Evolutionary conservation across 805 yeast species (phyloP).

Genomic region (Yamadazyma laniorum): DNA sequence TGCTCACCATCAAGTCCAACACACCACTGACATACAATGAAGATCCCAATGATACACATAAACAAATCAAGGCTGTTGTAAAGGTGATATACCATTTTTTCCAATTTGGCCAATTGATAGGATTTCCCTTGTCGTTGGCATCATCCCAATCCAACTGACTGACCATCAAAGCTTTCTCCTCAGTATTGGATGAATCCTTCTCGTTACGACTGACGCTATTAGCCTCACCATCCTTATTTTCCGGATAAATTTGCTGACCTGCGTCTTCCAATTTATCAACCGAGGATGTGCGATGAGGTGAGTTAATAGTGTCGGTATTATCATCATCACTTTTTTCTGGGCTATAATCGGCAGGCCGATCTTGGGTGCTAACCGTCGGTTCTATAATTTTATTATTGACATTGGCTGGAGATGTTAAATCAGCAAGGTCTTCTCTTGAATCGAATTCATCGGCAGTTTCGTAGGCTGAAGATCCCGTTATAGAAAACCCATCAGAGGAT

Average conservation of each 20-base stretch:
- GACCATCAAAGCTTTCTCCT: conserved; percentile 12
- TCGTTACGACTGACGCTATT: not conserved
- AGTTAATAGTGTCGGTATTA: conserved; percentile 1
- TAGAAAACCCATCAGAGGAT: conserved; percentile 14
- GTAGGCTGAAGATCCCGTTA: conserved; percentile 30
- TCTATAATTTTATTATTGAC: not conserved
- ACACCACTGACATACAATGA: conserved; percentile 69
- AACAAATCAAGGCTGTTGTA: conserved; percentile 62
- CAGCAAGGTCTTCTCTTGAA: not conserved
- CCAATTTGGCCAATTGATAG: conserved; percentile 64
- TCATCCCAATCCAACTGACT: conserved; percentile 54
- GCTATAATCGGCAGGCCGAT: not conserved
- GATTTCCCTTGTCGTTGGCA: conserved; percentile 60
- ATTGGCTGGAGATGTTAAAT: not conserved
- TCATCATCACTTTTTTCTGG: conserved; percentile 1
- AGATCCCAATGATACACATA: conserved; percentile 73
- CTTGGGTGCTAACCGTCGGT: not conserved
- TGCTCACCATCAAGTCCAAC: conserved; percentile 46
- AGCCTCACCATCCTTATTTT: not conserved
- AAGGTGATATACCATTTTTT: conserved; percentile 66
- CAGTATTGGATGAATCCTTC: not conserved
- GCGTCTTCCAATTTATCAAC: not conserved
- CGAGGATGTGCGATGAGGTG: not conserved
- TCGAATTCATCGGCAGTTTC: conserved; percentile 31
- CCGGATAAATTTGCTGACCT: conserved; percentile 1